These are phyloP conservation scores for Mycena chlorophos DNA, from an alignment of 768 basidiomycete species.

Conservation along the genomic window DNA sequence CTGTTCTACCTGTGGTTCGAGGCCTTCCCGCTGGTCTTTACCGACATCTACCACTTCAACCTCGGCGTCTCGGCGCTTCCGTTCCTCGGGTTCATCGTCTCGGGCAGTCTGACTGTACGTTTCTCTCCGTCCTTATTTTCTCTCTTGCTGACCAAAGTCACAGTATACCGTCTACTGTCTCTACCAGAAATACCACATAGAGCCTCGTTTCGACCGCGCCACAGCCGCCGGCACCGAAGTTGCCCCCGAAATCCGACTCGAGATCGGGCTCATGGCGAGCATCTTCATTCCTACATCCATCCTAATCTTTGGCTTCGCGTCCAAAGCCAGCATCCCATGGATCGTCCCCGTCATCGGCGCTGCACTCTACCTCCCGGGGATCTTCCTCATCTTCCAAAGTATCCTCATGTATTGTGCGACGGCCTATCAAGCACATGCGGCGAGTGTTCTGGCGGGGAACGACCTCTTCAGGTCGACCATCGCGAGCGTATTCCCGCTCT, in stretches of 20 bases:
- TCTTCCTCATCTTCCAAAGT: slow-evolving; percentile 33
- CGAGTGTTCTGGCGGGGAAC: slow-evolving; percentile 36
- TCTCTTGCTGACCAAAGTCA: neutral
- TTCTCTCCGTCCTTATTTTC: no score
- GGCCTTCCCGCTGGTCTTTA: slow-evolving; percentile 34
- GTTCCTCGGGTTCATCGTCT: slow-evolving; percentile 29
- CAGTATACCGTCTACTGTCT: slow-evolving; percentile 24
- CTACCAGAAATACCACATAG: slow-evolving; percentile 27
- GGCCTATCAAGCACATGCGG: slow-evolving; percentile 33
- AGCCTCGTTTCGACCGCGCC: slow-evolving; percentile 19
- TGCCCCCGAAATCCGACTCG: slow-evolving; percentile 33
- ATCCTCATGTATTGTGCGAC: slow-evolving; percentile 31
- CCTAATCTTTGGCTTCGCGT: slow-evolving; percentile 37
- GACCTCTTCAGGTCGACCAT: slow-evolving; percentile 33
- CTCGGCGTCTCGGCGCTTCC: slow-evolving; percentile 30
- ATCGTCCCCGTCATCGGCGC: slow-evolving; percentile 37
- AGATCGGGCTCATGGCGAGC: slow-evolving; percentile 33
- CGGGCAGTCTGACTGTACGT: slow-evolving; percentile 17
- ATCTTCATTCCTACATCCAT: slow-evolving; percentile 34
- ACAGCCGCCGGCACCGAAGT: slow-evolving; percentile 15
- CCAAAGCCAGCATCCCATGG: slow-evolving; percentile 32
- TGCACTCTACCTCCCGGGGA: slow-evolving; percentile 31
- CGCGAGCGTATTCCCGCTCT: slow-evolving; percentile 26
- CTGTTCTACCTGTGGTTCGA: slow-evolving; percentile 36
- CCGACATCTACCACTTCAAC: slow-evolving; percentile 33